Evolutionary conservation across 257 asterid species (phyloP).

Genomic region (Nicotiana sylvestris): DNA sequence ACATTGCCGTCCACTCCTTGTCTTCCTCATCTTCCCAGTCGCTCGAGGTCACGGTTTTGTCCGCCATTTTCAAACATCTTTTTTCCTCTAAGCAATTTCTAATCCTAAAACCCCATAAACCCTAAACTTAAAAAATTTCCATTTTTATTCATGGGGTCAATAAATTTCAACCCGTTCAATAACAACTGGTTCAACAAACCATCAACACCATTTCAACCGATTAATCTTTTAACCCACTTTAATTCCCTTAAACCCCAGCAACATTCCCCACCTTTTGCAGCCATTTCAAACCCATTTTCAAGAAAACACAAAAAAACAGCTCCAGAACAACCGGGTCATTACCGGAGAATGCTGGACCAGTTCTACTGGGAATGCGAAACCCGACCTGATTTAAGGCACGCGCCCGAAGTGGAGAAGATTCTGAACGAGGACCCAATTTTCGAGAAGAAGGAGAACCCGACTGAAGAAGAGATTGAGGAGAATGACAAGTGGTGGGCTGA

Average conservation of each 20-base stretch:
- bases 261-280: conserved; percentile 56
- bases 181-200: conserved; percentile 76
- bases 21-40: conserved; percentile 7
- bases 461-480: conserved; percentile 71
- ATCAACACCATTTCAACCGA: conserved; percentile 49
- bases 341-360: conserved; percentile 64
- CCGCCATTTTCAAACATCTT: conserved; percentile 6
- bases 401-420: conserved; percentile 72
- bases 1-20: not conserved
- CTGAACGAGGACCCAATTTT: conserved; percentile 59
- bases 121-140: not conserved
- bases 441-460: conserved; percentile 76
- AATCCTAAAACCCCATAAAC: not conserved
- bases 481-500: conserved; percentile 76
- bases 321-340: conserved; percentile 51
- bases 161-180: conserved; percentile 65
- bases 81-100: not conserved
- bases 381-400: conserved; percentile 65
- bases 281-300: conserved; percentile 57
- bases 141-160: conserved; percentile 52
- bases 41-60: not conserved
- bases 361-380: conserved; percentile 87
- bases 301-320: conserved; percentile 34
- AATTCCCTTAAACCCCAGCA: conserved; percentile 44
- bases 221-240: conserved; percentile 32